Evolutionary conservation across 208 protist species (phyloP).

Genomic region (Histomonas meleagridis): DNA sequence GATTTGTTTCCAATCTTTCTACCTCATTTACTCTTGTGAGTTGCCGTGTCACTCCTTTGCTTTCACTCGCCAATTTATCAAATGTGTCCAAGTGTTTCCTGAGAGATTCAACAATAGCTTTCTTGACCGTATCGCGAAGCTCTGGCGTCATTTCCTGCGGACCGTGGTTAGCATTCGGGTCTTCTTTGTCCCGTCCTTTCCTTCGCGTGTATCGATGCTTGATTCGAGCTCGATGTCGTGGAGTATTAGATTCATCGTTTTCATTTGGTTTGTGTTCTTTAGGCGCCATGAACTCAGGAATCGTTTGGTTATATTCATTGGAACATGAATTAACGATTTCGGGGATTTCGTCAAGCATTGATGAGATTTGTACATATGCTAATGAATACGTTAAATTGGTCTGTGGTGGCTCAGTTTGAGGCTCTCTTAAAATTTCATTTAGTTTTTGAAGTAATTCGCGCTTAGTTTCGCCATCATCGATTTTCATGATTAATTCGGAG

Average conservation of each 20-base stretch:
- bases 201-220: neutral
- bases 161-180: neutral
- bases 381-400: neutral
- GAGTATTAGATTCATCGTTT: no score
- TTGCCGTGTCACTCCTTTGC: neutral
- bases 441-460: neutral
- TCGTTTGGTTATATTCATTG: neutral
- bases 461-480: neutral
- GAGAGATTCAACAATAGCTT: neutral
- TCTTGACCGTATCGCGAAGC: neutral
- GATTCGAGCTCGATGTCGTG: neutral
- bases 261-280: neutral
- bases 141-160: neutral
- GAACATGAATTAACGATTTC: neutral
- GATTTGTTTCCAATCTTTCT: constrained; percentile 3
- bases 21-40: constrained; percentile 32
- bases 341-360: neutral
- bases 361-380: neutral
- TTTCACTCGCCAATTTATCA: neutral
- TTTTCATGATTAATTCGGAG: neutral
- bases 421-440: neutral
- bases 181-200: neutral
- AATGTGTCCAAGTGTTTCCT: neutral
- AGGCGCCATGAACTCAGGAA: neutral
- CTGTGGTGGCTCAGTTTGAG: neutral